Percentiles rank a stretch among this genome's conserved stretches.
phyloP scores from a whole-genome alignment of 164 flowering plant species.

The Cinnamomum micranthum region DNA sequence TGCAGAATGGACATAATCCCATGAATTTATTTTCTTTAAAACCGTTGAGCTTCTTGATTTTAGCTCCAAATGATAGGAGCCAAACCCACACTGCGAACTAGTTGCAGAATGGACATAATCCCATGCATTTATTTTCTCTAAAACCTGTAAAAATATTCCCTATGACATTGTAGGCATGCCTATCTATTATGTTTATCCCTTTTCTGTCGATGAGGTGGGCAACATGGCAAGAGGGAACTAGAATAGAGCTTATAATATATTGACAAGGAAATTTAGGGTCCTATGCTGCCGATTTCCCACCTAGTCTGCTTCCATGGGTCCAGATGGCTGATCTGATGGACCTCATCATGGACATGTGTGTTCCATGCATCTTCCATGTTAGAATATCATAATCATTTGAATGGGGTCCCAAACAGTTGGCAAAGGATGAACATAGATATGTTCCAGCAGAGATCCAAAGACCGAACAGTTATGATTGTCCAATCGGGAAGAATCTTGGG shows the following conservation, averaged over 20 bases:
- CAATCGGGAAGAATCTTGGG: no score
- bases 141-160: no score
- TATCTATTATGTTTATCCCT: not conserved
- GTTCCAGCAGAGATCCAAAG: not conserved
- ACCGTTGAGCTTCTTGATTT: no score
- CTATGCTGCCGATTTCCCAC: not conserved
- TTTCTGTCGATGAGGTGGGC: not conserved
- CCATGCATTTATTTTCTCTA: no score
- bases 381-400: not conserved
- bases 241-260: not conserved
- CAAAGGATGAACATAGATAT: not conserved
- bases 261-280: not conserved
- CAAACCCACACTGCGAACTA: no score
- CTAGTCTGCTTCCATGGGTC: not conserved
- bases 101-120: no score
- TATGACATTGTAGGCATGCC: no score
- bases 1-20: no score
- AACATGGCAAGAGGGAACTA: not conserved
- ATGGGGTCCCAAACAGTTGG: not conserved
- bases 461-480: not conserved
- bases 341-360: not conserved
- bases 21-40: no score
- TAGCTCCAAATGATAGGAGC: no score
- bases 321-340: not conserved
- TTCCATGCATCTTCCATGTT: not conserved